These are phyloP conservation scores for Xylaria sp. DNA, from an alignment of 495 filamentous ascomycete species.

Conservation along the genomic window DNA sequence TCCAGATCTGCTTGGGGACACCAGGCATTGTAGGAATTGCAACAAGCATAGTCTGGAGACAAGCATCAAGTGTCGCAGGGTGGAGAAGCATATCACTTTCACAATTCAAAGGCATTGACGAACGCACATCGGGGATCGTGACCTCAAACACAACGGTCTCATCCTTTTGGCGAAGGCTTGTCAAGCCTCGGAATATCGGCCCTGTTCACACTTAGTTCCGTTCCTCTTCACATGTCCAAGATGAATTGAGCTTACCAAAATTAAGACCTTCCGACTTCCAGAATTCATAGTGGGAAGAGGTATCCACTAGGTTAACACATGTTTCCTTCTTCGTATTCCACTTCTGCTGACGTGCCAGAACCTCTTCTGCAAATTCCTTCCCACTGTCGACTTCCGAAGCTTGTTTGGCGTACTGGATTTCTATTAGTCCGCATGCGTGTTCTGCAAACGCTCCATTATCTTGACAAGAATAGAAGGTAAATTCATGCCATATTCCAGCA, in stretches of 20 bases:
- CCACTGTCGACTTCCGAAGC: slow-evolving; percentile 5
- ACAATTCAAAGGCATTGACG: neutral
- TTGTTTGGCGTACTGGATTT: slow-evolving; percentile 1
- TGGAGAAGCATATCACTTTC: neutral
- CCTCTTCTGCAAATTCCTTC: slow-evolving; percentile 3
- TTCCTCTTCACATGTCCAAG: neutral
- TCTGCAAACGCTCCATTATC: slow-evolving; percentile 4
- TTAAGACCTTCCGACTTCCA: slow-evolving; percentile 8
- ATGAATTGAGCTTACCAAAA: neutral
- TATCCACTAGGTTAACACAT: neutral
- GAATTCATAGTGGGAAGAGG: neutral
- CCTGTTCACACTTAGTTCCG: slow-evolving; percentile 3
- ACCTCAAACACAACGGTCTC: neutral
- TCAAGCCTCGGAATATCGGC: slow-evolving; percentile 2
- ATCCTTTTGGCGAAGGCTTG: neutral
- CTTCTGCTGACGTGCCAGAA: neutral
- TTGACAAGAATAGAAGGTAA: slow-evolving; percentile 3
- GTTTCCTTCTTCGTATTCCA: slow-evolving; percentile 1
- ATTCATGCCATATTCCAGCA: slow-evolving; percentile 6
- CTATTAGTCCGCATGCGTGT: slow-evolving; percentile 4
- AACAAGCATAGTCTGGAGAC: slow-evolving; percentile 8
- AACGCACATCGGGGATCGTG: neutral
- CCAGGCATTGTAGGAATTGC: slow-evolving; percentile 1
- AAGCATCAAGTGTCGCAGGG: slow-evolving; percentile 2
- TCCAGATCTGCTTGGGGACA: slow-evolving; percentile 10